Evolutionary conservation across 257 asterid genomes (phyloP).

Genomic region (Solanum sitiens): DNA sequence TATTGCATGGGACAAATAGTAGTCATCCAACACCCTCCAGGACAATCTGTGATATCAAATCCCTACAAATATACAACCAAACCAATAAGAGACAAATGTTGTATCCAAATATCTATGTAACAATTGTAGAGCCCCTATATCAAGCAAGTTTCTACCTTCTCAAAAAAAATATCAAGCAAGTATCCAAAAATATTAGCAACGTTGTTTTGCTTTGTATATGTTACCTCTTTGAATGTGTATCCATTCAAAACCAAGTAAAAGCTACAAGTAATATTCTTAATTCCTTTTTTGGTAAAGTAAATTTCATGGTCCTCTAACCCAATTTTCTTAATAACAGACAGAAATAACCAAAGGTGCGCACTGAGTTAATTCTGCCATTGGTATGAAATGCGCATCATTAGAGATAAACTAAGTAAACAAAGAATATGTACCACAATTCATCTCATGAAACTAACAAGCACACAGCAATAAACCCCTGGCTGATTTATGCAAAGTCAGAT

Average conservation of each 20-base stretch:
- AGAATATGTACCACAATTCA: not conserved
- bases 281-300: not conserved
- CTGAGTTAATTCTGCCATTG: not conserved
- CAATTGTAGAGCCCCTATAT: not conserved
- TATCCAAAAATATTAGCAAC: not conserved
- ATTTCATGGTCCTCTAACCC: not conserved
- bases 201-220: not conserved
- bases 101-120: not conserved
- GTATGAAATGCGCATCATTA: not conserved
- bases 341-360: not conserved
- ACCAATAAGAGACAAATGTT: not conserved
- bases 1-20: not conserved
- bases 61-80: not conserved
- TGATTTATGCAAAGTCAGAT: too few relatives aligned
- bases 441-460: too few relatives aligned
- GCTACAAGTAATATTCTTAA: not conserved
- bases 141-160: not conserved
- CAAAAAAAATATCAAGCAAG: not conserved
- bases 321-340: not conserved
- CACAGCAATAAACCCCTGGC: too few relatives aligned
- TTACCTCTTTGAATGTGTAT: not conserved
- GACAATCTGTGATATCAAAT: not conserved
- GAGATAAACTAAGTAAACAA: not conserved
- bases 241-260: not conserved
- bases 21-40: not conserved